Base-by-base conservation (phyloP, 140 eudicot genomes). In the Stevia rebaudiana region DNA sequence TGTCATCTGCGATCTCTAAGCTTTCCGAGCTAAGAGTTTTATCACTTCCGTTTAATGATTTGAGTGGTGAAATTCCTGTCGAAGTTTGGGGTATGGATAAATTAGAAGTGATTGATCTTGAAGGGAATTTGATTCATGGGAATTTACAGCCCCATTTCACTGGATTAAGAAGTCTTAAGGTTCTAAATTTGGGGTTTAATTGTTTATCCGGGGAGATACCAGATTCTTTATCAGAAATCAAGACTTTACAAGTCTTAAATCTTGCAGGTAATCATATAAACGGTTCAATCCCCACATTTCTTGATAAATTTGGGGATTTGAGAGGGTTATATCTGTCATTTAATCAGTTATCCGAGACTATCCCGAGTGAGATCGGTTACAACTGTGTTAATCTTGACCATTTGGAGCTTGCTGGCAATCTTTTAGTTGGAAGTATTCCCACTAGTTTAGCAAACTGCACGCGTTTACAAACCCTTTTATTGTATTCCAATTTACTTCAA, bases 81-180 rank as follows among this genome's bases (percentile, higher is more conserved):
- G 92, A 75, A 55, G 67, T 89, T 72, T 89, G 97, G 97, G 85
- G 83, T 1, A 76, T 89, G 97, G 87, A 86, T 41, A 89, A 81
- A 56, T 68, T 89, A 31, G 95, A 89, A 64, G 92, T 86, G 40
- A 86, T 89, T 77, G 95, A 89, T 77, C 89, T 89, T 2, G 97
- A 89, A 69, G 95, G 92, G 69, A 89, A 89, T 77, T 77, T 67
- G 62, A 58, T 89, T 77, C 36, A 50, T 5, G 97, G 95, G 35
- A 51, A 52, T 1, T 68, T 89, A 69, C 83, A 78, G 22, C 0
- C 19, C 19, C 73, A 18, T 48, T 81, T 89, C 47, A 46, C 24
- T 28, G 95, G 97, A 49, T 74, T 86, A 67, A 67, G 76, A 69
- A 74, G 57, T 33, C 61, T 89, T 58, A 65, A 80, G 71, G 87